Evolutionary conservation across 768 basidiomycete species (phyloP).

Genomic region (Candolleomyces aberdarensis): DNA sequence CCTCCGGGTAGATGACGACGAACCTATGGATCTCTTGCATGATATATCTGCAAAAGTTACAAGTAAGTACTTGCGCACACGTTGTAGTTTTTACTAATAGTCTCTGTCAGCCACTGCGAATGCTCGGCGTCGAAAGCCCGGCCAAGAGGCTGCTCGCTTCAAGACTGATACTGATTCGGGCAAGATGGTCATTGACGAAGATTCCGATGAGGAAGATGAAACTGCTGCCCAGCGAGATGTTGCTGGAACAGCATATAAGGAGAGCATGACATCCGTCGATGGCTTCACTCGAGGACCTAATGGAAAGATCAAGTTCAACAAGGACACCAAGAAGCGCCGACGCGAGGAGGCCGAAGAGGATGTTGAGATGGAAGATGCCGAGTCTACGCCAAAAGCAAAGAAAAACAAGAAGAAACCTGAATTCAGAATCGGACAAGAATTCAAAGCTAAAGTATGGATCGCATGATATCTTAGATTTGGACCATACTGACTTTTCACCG

Average conservation of each 20-base stretch:
- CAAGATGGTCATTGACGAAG: conserved; percentile 73
- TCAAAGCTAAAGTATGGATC: conserved; percentile 85
- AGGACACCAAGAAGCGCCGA: conserved; percentile 91
- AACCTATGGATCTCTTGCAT: conserved; percentile 92
- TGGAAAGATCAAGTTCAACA: conserved; percentile 92
- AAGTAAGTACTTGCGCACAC: conserved; percentile 43
- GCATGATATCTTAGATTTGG: background rate
- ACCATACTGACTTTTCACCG: conserved; percentile 11
- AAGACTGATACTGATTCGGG: conserved; percentile 83
- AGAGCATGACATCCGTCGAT: conserved; percentile 80
- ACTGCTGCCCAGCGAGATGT: conserved; percentile 41
- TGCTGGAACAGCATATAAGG: conserved; percentile 78
- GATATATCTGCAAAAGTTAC: conserved; percentile 71
- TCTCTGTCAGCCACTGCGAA: conserved; percentile 36
- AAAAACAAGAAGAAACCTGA: conserved; percentile 54
- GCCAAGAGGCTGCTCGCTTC: conserved; percentile 84
- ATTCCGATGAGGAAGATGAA: conserved; percentile 45
- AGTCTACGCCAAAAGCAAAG: conserved; percentile 45
- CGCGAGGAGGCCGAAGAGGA: conserved; percentile 61
- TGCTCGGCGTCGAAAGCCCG: conserved; percentile 67
- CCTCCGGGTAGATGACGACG: conserved; percentile 83
- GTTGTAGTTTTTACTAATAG: background rate
- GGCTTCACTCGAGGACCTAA: conserved; percentile 83
- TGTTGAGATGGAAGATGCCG: conserved; percentile 75
- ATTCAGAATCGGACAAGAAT: conserved; percentile 72